Evolutionary conservation across 495 filamentous ascomycete genomes (phyloP).

Genomic region (Cryomyces minteri): DNA sequence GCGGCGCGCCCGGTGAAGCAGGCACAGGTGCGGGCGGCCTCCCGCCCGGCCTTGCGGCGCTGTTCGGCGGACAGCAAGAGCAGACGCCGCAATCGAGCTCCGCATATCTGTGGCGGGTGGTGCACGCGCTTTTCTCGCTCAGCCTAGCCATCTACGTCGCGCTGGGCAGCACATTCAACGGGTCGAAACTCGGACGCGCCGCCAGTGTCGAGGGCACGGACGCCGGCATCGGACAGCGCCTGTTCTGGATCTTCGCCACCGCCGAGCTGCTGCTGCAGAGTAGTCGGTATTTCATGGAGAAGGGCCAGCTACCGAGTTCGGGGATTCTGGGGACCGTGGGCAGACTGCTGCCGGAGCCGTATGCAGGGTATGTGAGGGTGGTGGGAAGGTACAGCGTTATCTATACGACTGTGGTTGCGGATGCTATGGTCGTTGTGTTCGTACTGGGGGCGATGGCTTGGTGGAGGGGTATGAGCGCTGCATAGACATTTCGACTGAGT

Average conservation of each 20-base stretch:
- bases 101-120: slow-evolving; percentile 49
- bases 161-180: slow-evolving; percentile 38
- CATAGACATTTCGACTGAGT: background rate
- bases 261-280: slow-evolving; percentile 57
- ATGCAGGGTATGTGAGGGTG: slow-evolving; percentile 35
- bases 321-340: slow-evolving; percentile 38
- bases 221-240: slow-evolving; percentile 9
- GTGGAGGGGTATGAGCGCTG: slow-evolving; percentile 26
- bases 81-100: slow-evolving; percentile 22
- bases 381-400: slow-evolving; percentile 53
- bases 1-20: slow-evolving; percentile 20
- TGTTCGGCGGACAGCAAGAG: slow-evolving; percentile 13
- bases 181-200: slow-evolving; percentile 24
- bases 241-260: slow-evolving; percentile 66
- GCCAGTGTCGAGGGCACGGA: slow-evolving; percentile 16
- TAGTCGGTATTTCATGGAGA: slow-evolving; percentile 45
- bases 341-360: slow-evolving; percentile 36
- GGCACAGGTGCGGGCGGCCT: slow-evolving; percentile 20
- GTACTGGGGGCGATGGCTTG: slow-evolving; percentile 54
- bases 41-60: slow-evolving; percentile 26
- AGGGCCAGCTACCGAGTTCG: slow-evolving; percentile 22
- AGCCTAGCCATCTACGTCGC: slow-evolving; percentile 52
- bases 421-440: slow-evolving; percentile 58
- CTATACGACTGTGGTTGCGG: slow-evolving; percentile 37
- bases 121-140: slow-evolving; percentile 60